Evolutionary conservation across 805 yeast species (phyloP).

Genomic region (Dipodascus geniculatus): DNA sequence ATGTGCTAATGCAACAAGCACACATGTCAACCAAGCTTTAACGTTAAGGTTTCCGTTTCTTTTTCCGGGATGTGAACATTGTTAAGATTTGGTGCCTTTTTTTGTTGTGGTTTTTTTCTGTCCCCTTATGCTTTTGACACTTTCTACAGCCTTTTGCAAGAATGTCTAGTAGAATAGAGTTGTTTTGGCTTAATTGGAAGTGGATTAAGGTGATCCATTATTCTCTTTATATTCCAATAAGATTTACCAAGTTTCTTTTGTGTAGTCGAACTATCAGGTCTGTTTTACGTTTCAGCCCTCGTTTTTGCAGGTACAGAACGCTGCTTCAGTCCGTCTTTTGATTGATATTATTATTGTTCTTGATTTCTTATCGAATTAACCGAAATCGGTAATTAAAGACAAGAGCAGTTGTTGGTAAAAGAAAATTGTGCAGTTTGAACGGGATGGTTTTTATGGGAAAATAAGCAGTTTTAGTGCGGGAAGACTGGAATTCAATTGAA

Average conservation of each 20-base stretch:
- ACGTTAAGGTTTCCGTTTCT: neutral
- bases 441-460: neutral
- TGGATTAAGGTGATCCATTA: too few relatives aligned
- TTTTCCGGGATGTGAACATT: neutral
- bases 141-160: too few relatives aligned
- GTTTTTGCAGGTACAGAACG: too few relatives aligned
- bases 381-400: too few relatives aligned
- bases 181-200: too few relatives aligned
- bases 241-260: neutral
- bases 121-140: neutral
- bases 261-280: neutral
- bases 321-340: too few relatives aligned
- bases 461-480: neutral
- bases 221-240: too few relatives aligned
- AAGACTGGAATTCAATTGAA: neutral
- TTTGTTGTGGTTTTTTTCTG: neutral
- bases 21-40: neutral
- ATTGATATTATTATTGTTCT: too few relatives aligned
- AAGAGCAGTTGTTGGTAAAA: neutral
- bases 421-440: neutral
- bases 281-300: too few relatives aligned
- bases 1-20: neutral
- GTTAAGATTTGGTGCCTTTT: neutral
- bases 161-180: too few relatives aligned
- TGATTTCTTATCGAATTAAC: neutral